A percentile compares a stretch with the other conserved stretches of the same genome.
Conservation (phyloP, 345 rosid species). For the Combretum micranthum region DNA sequence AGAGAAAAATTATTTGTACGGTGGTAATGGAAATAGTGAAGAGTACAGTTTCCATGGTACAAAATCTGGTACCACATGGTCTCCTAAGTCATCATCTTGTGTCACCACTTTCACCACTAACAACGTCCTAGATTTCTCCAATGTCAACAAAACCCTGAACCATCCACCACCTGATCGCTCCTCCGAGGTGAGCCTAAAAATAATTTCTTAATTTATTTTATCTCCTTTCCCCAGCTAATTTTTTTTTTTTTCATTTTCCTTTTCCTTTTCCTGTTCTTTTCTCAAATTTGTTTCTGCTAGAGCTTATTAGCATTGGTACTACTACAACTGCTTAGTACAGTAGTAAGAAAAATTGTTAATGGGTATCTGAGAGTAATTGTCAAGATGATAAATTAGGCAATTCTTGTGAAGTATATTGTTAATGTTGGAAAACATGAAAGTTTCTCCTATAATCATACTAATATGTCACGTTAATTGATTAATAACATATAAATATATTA, state of each 20-base stretch:
- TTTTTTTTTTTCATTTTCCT: neutral
- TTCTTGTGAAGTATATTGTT: too few species aligned
- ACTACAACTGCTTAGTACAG: too few species aligned
- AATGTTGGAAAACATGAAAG: too few species aligned
- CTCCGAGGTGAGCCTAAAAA: slow-evolving; percentile 44
- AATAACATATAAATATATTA: too few species aligned
- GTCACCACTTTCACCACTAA: slow-evolving; percentile 50
- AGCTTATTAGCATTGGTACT: too few species aligned
- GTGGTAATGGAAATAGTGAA: slow-evolving; percentile 30
- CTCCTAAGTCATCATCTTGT: slow-evolving; percentile 31
- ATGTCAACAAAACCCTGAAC: slow-evolving; percentile 40
- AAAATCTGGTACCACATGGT: slow-evolving; percentile 16
- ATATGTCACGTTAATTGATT: too few species aligned
- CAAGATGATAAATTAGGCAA: too few species aligned
- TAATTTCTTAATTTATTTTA: neutral
- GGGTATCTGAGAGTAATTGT: neutral
- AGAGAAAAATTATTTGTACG: slow-evolving; percentile 51
- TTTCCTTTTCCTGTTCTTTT: too few species aligned
- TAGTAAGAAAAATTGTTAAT: too few species aligned
- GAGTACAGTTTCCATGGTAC: slow-evolving; percentile 19
- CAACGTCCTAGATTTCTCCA: slow-evolving; percentile 67
- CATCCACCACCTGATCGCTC: slow-evolving; percentile 65
- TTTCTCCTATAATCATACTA: too few species aligned
- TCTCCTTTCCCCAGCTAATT: neutral
- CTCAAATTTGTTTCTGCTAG: neutral